Evolutionary conservation across 2,329 filamentous ascomycete species (phyloP).

Genomic region (Apiospora kogelbergensis): DNA sequence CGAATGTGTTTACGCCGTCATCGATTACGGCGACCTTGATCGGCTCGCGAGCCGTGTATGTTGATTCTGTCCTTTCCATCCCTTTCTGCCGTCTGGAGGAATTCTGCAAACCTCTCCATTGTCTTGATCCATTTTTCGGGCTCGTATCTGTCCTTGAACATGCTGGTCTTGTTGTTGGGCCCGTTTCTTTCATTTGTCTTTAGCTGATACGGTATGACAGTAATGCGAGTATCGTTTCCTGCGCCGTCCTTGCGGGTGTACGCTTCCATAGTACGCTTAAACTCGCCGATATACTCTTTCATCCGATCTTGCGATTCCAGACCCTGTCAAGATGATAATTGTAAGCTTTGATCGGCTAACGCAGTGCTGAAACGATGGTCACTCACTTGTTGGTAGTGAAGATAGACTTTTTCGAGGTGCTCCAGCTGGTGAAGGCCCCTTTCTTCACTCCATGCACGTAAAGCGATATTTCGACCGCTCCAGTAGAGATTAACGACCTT

Average conservation of each 20-base stretch:
- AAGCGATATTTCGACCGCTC: background rate
- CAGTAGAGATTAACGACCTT: background rate
- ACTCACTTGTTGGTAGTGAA: background rate
- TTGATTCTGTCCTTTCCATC: background rate
- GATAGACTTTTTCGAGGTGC: background rate
- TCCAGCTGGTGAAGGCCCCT: background rate
- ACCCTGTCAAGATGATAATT: background rate
- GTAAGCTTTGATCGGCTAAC: background rate
- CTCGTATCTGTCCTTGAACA: background rate
- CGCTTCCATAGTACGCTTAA: background rate
- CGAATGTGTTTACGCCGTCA: background rate
- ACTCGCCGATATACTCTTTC: background rate
- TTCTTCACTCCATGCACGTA: background rate
- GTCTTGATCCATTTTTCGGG: background rate
- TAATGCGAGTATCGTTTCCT: too few species aligned
- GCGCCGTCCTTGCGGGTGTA: too few species aligned
- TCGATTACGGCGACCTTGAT: background rate
- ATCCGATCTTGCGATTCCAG: background rate
- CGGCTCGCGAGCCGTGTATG: background rate
- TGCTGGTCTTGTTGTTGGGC: background rate
- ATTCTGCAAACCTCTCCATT: background rate
- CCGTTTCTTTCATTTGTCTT: too few species aligned
- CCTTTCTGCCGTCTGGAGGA: background rate
- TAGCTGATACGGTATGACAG: too few species aligned
- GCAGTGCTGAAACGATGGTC: too few species aligned